Evolutionary conservation across 108 stramenopile genomes (phyloP).

Genomic region (Aurantiochytrium sp.): DNA sequence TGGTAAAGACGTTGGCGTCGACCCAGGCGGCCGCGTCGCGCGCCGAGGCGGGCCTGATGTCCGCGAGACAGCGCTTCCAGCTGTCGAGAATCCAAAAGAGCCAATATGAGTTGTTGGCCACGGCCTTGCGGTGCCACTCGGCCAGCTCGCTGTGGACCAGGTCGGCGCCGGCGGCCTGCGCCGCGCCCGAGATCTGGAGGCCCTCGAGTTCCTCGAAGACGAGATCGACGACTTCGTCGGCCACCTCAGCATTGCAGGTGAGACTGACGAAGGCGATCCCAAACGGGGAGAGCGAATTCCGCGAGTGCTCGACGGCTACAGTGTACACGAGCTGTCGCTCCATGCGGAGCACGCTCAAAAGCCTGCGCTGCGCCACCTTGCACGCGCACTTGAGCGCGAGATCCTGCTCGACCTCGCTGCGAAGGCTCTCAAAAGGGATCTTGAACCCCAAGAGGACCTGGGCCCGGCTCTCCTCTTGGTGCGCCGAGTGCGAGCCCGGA

Average conservation of each 20-base stretch:
- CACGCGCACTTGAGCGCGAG: not conserved
- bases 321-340: not conserved
- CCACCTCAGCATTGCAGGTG: not conserved
- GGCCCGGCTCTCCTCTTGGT: not conserved
- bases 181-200: not conserved
- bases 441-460: not conserved
- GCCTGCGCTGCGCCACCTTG: not conserved
- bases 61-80: constrained; percentile 18
- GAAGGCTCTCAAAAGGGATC: not conserved
- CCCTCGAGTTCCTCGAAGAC: not conserved
- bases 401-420: not conserved
- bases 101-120: constrained; percentile 7
- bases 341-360: not conserved
- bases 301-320: constrained; percentile 15
- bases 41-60: not conserved
- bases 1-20: not conserved
- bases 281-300: constrained; percentile 8
- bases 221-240: not conserved
- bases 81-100: constrained; percentile 6
- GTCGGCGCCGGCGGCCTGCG: not conserved
- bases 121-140: constrained; percentile 8
- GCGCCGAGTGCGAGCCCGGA: not conserved
- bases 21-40: not conserved
- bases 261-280: not conserved
- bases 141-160: not conserved